Evolutionary conservation across 139 green algal species (phyloP), one percentile per base, ranked within the genome.

Genomic region (Micromonas pusilla): DNA sequence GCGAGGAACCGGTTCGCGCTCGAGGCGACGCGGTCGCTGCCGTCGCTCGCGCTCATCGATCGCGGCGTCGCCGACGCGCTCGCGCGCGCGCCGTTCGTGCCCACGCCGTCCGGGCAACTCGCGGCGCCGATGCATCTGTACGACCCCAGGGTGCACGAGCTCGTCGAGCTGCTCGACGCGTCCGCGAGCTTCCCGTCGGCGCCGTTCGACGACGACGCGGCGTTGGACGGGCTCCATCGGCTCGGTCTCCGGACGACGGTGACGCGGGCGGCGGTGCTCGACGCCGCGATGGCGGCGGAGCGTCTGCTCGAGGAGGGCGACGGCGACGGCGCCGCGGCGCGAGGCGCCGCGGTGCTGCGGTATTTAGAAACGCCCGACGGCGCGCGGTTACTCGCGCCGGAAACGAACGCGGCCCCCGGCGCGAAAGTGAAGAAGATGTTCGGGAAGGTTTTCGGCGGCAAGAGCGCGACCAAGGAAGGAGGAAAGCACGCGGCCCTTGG

Each of bases 121-220:
- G 45, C 45, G 89, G 71, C 75, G 74, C 65, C 87, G 0, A 1
- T 20, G 0, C 53, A 83, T 9, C 81, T 94, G 70, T 92, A 94
- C 74, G 90, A 94, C 75, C 87, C 88, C 0, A 78, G 89, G 1
- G 75, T 79, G 21, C 80, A 79, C 3, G 90, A 95, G 73, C 80
- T 95, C 16, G 71, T 77, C 25, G 81, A 68, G 0, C 79, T 95
- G 53, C 79, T 95, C 54, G 88, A 91, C 33, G 77, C 66, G 0
- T 80, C 80, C 2, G 60, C 63, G 0, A 74, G 74, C 72, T 95
- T 95, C 75, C 86, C 86, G 4, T 36, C 45, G 19, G 72, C 38
- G n/a, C 34, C 74, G 0, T 91, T 86, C 81, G 79, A 68, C 26
- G 72, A 52, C 1, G 73, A 77, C 3, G 81, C 37, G 2, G 66